These are phyloP conservation scores for Aspergillus pseudonomiae DNA, from an alignment of 2,329 filamentous ascomycete genomes.

Conservation along the genomic window DNA sequence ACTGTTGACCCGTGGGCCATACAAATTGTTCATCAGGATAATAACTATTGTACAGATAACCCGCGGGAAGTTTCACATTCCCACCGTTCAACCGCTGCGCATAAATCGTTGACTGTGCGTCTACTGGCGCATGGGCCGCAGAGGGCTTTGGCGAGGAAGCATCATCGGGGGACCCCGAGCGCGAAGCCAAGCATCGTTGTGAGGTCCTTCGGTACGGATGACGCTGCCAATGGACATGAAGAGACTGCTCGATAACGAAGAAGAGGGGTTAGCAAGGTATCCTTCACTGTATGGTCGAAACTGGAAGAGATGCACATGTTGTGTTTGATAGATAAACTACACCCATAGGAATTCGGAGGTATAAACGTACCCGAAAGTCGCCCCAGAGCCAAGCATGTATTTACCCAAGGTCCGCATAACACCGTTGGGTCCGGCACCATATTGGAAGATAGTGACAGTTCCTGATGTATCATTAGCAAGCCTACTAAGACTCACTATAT, in stretches of 20 bases:
- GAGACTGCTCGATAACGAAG: constrained; percentile 57
- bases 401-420: constrained; percentile 93
- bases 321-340: background rate
- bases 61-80: constrained; percentile 6
- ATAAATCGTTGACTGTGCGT: constrained; percentile 6
- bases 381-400: constrained; percentile 93
- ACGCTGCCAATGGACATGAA: constrained; percentile 99
- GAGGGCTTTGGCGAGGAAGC: constrained; percentile 50
- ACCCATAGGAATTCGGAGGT: background rate
- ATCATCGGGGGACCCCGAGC: constrained; percentile 76
- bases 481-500: background rate
- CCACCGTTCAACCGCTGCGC: constrained; percentile 5
- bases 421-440: constrained; percentile 88
- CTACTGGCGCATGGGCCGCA: constrained; percentile 37
- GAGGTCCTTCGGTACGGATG: constrained; percentile 86
- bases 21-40: constrained; percentile 12
- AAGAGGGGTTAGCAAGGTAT: background rate
- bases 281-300: background rate
- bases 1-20: constrained; percentile 4
- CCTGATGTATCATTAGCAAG: constrained; percentile 54
- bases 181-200: constrained; percentile 74
- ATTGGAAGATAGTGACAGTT: constrained; percentile 91
- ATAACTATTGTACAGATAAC: constrained; percentile 37
- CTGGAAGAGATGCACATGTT: background rate
- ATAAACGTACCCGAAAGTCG: constrained; percentile 82